Base-by-base conservation (phyloP, 768 basidiomycete genomes). In the Harrya chromipes region DNA sequence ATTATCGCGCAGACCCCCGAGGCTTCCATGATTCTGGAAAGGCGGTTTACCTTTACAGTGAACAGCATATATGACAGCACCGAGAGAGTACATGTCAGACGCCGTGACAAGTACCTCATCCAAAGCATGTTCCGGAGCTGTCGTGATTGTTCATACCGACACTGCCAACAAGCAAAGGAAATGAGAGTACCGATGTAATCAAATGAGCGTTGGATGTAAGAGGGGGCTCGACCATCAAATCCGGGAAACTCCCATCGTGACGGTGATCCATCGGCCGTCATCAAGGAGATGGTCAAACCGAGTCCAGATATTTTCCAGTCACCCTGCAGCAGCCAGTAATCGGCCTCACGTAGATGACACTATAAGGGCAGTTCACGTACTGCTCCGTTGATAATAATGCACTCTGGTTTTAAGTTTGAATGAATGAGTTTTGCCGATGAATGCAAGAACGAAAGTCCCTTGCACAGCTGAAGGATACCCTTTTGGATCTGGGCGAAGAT, bases 261-360 rank as follows among this genome's bases (percentile, higher is more conserved):
- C 0, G 87, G 77, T 8, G 78, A 72, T 6, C 93, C 93, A 52
- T 87, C 81, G 4, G 82, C 70, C 20, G 76, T 72, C 34, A 80
- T 70, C 8, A 97, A 74, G 6, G 90, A 78, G 26, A 94, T 93
- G 1, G 90, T 92, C 42, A 94, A 73, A 2, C 92, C 91, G 34
- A 99, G 76, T 2, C 93, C 94, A 16, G 87, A 83, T 29, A 99
- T 80, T 71, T 97, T 99, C 97, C 97, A 99, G 68, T 99, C 97
- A 27, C 97, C 95, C 92, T 95, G 58, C 14, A 45, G 40, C n/a
- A 21, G 40, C n/a, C 38, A 14, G 31, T 37, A 14, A 16, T 57
- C 39, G 41, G 26, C 20, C 29, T 38, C 4, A 26, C 4, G 17
- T 24, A 51, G 24, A 44, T 41, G 20, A 27, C 43, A 34, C 4